Base-by-base conservation (phyloP, 345 rosid species). In the Chamaenerion angustifolium region DNA sequence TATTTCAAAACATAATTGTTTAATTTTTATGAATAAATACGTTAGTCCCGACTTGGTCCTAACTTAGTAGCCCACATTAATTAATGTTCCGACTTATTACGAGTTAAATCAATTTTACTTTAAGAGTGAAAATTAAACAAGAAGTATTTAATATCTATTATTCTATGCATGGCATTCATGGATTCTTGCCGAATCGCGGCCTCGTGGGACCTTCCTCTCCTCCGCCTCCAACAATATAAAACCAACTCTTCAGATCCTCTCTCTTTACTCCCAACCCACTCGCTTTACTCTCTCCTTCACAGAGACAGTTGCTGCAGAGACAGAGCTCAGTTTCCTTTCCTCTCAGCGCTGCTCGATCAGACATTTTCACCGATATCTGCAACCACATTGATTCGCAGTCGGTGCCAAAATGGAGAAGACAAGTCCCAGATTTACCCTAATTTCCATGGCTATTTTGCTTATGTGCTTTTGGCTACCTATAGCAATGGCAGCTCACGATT, bases 401-500 rank as follows among this genome's bases (percentile, higher is more conserved):
- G 19, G n/a, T 15, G 40, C 13, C 16, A 40, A 42, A 12, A 70
- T 68, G 79, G 76, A 52, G 70, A 70, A 52, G 67, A 15, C 13
- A 9, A 16, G 45, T 15, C 17, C 55, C 43, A 48, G 56, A 16
- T n/a, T 57, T 60, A 59, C 40, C 56, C 52, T 55, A 48, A 62
- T 41, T 60, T 31, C 73, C 12, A 54, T 75, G 62, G 62, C 70
- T 61, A 55, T 74, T 62, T 56, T 83, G 59, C 47, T 84, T 51
- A 66, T 82, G 48, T 64, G 85, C 11, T 67, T 85, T 23, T 77
- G 71, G 58, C 57, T 82, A 40, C 90, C 92, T 1, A 61, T 65
- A 31, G 88, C 76, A 51, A 58, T 68, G 3, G 83, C 88, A 37
- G 94, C 85, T 8, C 99, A 93, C 69, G 95, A 93, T 71, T 93